Base-by-base conservation (phyloP, 2,329 filamentous ascomycete species). In the Colletotrichum acutatum region DNA sequence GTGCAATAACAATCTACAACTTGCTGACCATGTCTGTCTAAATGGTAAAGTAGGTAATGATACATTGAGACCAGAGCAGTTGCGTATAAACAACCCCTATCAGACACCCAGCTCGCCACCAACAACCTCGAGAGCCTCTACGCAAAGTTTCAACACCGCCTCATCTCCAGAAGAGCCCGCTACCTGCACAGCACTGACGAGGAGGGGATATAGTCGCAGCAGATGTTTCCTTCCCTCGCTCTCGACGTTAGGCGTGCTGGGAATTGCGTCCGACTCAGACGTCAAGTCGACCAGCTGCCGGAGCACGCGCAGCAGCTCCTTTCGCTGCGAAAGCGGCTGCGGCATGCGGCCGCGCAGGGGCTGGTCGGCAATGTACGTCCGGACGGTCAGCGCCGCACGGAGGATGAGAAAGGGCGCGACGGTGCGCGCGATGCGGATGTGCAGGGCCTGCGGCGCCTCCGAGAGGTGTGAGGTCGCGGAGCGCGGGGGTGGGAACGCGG, bases 341-440 rank as follows among this genome's bases (percentile, higher is more conserved):
- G 97, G 97, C 91, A 97, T 97, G 62, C 92, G 89, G 0, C 97
- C 95, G 16, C 97, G 89, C 24, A 99, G 86, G 0, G 96, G 95
- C 79, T 98, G 96, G 81, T 99, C 97, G 4, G 95, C 94, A 58
- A 97, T 92, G 79, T 97, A 98, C 0, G 92, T 88, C 68, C 94
- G 92, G n/a, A 98, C 84, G 0, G 94, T 92, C 19, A 98, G 86
- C 0, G 94, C 95, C 14, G 93, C 91, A 3, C 97, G 91, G 2
- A 98, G 85, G 57, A 98, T 92, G 3, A 98, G 87, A 78, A 94
- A 96, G 0, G 95, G 95, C 0, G 94, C 92, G 0, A 92, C 90
- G 4, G 93, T 93, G 78, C 91, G 89, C 0, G 96, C 93, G 19
- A 98, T 90, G 14, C 90, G 87, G 53, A 89, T 82, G 71, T 87